Evolutionary conservation across 768 basidiomycete species (phyloP), one percentile per base, ranked within the genome.

Genomic region (Tricholoma sp.): DNA sequence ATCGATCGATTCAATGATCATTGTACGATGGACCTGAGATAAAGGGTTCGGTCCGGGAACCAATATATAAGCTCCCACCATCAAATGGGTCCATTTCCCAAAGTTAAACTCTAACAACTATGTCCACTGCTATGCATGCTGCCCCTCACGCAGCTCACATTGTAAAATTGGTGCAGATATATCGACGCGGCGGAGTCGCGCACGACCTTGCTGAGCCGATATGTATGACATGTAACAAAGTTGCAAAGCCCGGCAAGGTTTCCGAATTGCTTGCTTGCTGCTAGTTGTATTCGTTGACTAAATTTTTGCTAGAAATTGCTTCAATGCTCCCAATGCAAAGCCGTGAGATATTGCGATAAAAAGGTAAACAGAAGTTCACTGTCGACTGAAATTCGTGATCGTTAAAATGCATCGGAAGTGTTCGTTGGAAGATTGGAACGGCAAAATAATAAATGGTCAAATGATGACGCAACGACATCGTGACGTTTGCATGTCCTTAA

Each of bases 301-400:
- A 43, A 43, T 18, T 6, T 4, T 18, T 21, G 1, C 6, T 31
- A 61, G 60, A 61, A 56, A 54, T 47, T 39, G 14, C 8, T 46
- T 14, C 55, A 31, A 32, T 58, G 52, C 16, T 58, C 57, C 14
- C 21, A 12, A 11, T 58, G 60, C 12, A 56, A 61, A 39, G 55
- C 49, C 2, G 57, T 51, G n/a, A 27, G 31, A 14, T 61, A 58
- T 45, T 61, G 60, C 32, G 35, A 53, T 50, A 32, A 55, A 19
- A 31, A 56, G 37, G 60, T 61, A 50, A 29, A 19, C 9, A 27
- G 19, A 16, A 27, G 16, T 12, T 14, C 8, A 6, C 32, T 50
- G 49, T 27, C 5, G 16, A 5, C 5, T 18, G 18, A 19, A 7
- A 16, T n/a, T 29, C 12, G 49, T 31, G 19, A 5, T 12, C 14